Base-by-base conservation (phyloP, 129 eudicot species). In the sunflower (Helianthus annuus) region DNA sequence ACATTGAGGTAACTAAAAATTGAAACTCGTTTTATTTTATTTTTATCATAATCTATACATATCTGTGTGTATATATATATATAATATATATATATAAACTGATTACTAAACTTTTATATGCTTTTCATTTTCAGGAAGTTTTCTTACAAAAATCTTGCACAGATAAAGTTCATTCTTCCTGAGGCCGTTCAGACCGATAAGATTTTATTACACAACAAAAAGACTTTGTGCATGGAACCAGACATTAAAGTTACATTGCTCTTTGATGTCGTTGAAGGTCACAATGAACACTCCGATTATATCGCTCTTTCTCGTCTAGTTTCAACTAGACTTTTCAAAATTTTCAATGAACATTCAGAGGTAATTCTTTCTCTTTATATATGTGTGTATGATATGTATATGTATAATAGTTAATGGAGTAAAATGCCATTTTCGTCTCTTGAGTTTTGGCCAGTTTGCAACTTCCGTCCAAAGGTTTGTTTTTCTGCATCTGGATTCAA, bases 171-270 rank as follows among this genome's bases (percentile, higher is more conserved):
- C 58, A 64, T 91, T 80, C 82, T 91, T 74, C 95, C 97, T 3
- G 97, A 91, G 80, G 97, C 91, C 51, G 72, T 91, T 70, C 79
- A 86, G 86, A 74, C 75, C 10, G 89, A 85, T 44, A 87, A 69
- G 82, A 82, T 87, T 42, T 79, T 83, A 66, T 27, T 85, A 70
- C 95, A 82, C 75, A 82, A 91, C 36, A 83, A 77, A 74, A 77
- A 83, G 73, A 87, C 91, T 13, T 32, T 79, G 83, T 77, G 86
- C 85, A 80, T 91, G 89, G 81, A 87, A 76, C 83, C 86, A 22
- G 88, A 91, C 22, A 40, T 91, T 61, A 79, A 81, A 72, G 77
- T 91, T 51, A 77, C 74, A 5, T 81, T 87, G 72, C 76, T 74
- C 12, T 80, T 79, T 74, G 97, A 85, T 75, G 57, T 83, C 27